Conservation (phyloP, 129 eudicot species). For the Smallanthus sonchifolius region DNA sequence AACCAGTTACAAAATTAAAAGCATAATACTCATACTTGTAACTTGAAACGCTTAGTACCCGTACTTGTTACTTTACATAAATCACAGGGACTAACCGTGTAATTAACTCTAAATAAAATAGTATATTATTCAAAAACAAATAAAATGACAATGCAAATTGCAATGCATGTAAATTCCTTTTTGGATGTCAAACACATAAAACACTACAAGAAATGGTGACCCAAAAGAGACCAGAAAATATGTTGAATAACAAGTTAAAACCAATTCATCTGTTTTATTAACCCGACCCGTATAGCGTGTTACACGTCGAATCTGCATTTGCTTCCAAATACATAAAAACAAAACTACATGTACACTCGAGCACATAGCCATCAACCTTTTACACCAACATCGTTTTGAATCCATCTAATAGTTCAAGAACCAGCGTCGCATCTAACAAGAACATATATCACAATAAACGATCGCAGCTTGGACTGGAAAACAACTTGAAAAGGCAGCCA, state of each 20-base stretch:
- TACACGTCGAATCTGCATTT: constrained; percentile 16
- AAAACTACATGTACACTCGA: constrained; percentile 23
- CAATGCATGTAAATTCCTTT: no score
- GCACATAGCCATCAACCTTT: constrained; percentile 8
- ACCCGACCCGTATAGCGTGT: not conserved
- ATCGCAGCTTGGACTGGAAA: constrained; percentile 16
- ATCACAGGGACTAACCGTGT: no score
- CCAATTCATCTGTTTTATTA: constrained; percentile 11
- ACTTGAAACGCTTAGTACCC: no score
- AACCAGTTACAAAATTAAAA: no score
- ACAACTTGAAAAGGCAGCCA: constrained; percentile 13
- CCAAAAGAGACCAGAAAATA: not conserved
- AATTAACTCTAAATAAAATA: no score
- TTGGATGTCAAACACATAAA: no score
- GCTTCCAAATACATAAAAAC: not conserved
- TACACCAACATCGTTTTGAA: not conserved
- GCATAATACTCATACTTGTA: no score
- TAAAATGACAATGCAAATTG: no score
- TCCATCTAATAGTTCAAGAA: constrained; percentile 18
- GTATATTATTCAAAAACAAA: no score
- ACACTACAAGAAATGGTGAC: no score
- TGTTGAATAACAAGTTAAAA: not conserved
- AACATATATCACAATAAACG: constrained; percentile 20
- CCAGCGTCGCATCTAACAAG: not conserved
- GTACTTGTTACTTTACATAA: no score